Base-by-base conservation (phyloP, 2,329 filamentous ascomycete species). In the Aureobasidium lini region DNA sequence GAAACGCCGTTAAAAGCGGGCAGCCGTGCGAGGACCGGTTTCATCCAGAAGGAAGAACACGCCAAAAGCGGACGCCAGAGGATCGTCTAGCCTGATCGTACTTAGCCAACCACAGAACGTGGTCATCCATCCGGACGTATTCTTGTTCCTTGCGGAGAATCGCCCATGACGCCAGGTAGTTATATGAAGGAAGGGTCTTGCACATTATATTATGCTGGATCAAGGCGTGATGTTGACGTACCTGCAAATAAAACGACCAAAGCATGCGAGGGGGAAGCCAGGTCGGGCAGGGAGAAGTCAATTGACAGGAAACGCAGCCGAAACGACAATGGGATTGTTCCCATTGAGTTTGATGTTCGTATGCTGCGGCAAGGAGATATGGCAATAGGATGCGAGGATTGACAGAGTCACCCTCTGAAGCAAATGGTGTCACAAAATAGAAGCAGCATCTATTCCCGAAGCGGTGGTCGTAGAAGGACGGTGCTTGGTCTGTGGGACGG, bases 41-140 rank as follows among this genome's bases (percentile, higher is more conserved):
- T 47, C 47, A 52, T 16, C 57, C 39, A 59, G 37, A 59, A 59
- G 32, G 48, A 37, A 53, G 48, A 18, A 46, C n/a, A 31, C 37
- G 46, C 57, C 57, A 59, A 53, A 53, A 28, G 57, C 57, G 57
- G 57, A 59, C 47, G 57, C 57, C 47, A 52, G 57, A 50, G 47
- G 57, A 59, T 59, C 57, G 47, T 53, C 57, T 59, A 59, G 48
- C 57, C 57, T 28, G 57, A 52, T 59, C 31, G 39, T 6, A 48
- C 2, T 53, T 59, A 53, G 57, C 57, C 57, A 53, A 59, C 40
- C 39, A 50, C 47, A 32, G 37, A 59, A 42, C 43, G 18, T 39
- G 47, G 36, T 32, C 39, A 40, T 47, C 31, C 16, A 32, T 39
- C 39, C 39, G 57, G 37, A 52, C 47, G 57, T 52, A 47, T 50